Evolutionary conservation across 176 grass and related monocot species (phyloP), one percentile per base, ranked within the genome.

Genomic region (Dactylis glomerata): DNA sequence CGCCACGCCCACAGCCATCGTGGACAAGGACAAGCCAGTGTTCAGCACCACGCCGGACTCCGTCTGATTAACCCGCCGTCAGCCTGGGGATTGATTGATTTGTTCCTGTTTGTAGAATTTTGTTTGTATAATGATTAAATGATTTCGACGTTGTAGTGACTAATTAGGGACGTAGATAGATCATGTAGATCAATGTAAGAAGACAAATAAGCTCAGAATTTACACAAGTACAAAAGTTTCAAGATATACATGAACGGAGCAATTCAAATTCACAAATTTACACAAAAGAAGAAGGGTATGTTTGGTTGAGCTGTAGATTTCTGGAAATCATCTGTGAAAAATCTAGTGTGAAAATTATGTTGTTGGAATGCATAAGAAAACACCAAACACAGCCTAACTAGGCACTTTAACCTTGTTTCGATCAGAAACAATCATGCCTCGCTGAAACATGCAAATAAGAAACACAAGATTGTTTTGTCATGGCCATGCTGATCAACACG

Each of bases 21-120:
- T 92, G 5, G 89, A 93, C 87, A 98, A 90, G 85, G 96, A 93
- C 56, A 98, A 90, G 79, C 96, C 96, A 20, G 96, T 95, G 17
- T 98, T 98, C 88, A 95, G 59, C 84, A 84, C 93, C 1, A 89
- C 85, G 46, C 83, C 85, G 28, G 87, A 90, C 82, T 85, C 92
- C 49, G 89, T 59, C 37, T 95, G 24, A 32, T 67, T 22, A 58
- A 50, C 23, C 24, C 5, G 37, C 0, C 1, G 28, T 0, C 0
- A 15, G 8, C 0, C 1, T 80, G 15, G n/a, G n/a, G n/a, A n/a
- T 54, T 12, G 54, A 52, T 14, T 37, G 11, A 5, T 84, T 73
- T 62, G 11, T 68, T 83, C 73, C 14, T 86, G 84, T 92, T 83
- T 17, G 54, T 94, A 93, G 82, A 78, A 0, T 78, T 71, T 68